phyloP scores from a whole-genome alignment of 2,329 filamentous ascomycete genomes.

The Ophiosphaerella narmari region DNA sequence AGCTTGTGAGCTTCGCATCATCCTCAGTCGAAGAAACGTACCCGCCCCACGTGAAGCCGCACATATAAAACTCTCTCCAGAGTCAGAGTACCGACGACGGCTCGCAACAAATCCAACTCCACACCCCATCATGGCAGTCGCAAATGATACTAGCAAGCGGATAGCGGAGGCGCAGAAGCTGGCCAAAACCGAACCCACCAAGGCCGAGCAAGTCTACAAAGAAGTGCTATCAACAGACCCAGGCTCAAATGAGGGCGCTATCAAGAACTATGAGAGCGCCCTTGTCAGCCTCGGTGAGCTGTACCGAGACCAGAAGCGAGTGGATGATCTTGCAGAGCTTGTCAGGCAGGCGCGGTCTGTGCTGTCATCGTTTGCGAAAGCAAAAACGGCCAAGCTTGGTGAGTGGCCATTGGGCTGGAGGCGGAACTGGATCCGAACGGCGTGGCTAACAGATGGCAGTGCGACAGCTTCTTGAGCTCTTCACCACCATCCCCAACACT shows the following conservation, averaged over 20 bases:
- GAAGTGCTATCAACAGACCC: constrained; percentile 86
- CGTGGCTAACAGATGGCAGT: constrained; percentile 59
- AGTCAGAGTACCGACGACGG: no score
- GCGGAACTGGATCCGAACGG: no score
- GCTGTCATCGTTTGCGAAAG: constrained; percentile 95
- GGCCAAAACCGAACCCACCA: constrained; percentile 76
- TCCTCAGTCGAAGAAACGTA: constrained; percentile 9
- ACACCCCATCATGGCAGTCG: constrained; percentile 37
- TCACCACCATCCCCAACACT: constrained; percentile 90
- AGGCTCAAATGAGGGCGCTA: constrained; percentile 80
- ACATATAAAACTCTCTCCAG: not conserved
- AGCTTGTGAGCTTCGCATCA: constrained; percentile 19
- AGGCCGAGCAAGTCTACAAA: constrained; percentile 87
- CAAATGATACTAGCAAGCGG: constrained; percentile 63
- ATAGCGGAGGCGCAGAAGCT: constrained; percentile 89
- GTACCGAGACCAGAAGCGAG: constrained; percentile 85
- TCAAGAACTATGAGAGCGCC: constrained; percentile 89
- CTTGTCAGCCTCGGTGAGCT: constrained; percentile 88
- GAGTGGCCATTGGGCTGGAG: constrained; percentile 44
- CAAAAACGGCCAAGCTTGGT: constrained; percentile 98
- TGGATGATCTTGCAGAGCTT: constrained; percentile 82
- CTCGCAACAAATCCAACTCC: no score
- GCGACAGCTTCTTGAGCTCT: constrained; percentile 93
- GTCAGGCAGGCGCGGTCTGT: constrained; percentile 89
- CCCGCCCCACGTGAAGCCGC: constrained; percentile 3